Evolutionary conservation across 495 filamentous ascomycete species (phyloP), one percentile per base, ranked within the genome.

Genomic region (Cryomyces minteri): DNA sequence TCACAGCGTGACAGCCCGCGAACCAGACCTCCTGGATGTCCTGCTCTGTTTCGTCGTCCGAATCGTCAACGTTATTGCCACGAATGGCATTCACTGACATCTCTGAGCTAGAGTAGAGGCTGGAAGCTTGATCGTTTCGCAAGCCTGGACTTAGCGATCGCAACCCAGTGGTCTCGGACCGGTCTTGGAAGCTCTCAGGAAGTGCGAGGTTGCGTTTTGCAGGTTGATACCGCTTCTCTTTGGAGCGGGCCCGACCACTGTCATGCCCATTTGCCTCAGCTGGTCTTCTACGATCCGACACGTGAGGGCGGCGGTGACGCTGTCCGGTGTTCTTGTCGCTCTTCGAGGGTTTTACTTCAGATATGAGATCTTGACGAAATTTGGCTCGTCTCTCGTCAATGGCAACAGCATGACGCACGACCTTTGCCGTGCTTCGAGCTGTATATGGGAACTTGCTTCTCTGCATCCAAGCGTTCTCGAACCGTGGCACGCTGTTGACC

Each of bases 1-100:
- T 51, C 47, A 56, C 54, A 7, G 73, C 84, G 53, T 92, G 85
- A 32, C 78, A 76, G 36, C 84, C 84, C 0, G 82, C 70, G 56
- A 90, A 92, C 84, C 84, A 90, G 7, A 88, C 67, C 49, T 87
- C 82, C 52, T 83, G 76, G 45, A 90, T 79, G 52, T 88, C 80
- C 50, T 88, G 82, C 18, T 73, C 68, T 0, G 18, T 60, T 14
- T 81, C 77, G 32, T 77, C 77, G 10, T 51, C 48, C 8, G 34
- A 40, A 0, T 64, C 65, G 4, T 69, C 70, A n/a, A 66, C 56
- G 5, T 54, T 58, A 25, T 69, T 60, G n/a, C n/a, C n/a, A n/a
- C n/a, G n/a, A 4, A 67, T 58, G n/a, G 34, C 34, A 50, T 50
- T 12, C 25, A 54, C 11, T 11, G 50, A 56, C n/a, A 46, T 37